These are phyloP conservation scores for Eimeria praecox DNA, from an alignment of 169 alveolate species.

Conservation along the genomic window DNA sequence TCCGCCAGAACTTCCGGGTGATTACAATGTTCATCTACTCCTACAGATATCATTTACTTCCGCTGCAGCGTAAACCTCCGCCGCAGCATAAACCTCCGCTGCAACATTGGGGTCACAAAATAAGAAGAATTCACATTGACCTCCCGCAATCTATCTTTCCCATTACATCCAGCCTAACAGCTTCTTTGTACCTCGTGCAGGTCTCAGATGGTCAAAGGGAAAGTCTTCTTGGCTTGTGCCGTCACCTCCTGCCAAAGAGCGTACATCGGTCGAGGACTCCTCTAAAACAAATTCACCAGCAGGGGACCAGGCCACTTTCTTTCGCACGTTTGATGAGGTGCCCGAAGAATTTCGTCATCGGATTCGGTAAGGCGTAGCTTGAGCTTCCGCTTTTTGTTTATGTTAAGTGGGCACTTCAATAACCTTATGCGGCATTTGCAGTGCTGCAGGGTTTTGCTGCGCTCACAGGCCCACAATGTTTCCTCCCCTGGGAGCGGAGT, in stretches of 20 bases:
- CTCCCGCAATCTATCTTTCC: background rate
- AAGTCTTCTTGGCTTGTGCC: slow-evolving; percentile 72
- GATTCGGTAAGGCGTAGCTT: slow-evolving; percentile 57
- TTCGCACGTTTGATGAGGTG: slow-evolving; percentile 68
- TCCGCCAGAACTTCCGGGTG: slow-evolving; percentile 84
- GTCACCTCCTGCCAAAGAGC: slow-evolving; percentile 52
- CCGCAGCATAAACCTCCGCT: background rate
- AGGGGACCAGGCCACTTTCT: slow-evolving; percentile 21
- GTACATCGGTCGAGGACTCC: background rate
- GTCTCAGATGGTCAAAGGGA: slow-evolving; percentile 63
- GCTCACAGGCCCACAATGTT: slow-evolving; percentile 84
- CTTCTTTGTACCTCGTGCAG: slow-evolving; percentile 11
- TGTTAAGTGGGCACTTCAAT: background rate
- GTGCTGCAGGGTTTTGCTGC: background rate
- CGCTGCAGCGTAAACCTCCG: background rate
- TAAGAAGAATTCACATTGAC: background rate
- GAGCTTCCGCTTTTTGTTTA: background rate
- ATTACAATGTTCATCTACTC: background rate
- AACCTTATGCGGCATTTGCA: background rate
- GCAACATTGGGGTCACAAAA: background rate
- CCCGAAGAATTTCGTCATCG: slow-evolving; percentile 61
- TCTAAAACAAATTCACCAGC: background rate
- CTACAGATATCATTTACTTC: background rate
- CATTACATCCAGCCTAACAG: background rate
- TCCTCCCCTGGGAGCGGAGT: slow-evolving; percentile 86